Percentiles rank a stretch among this genome's conserved stretches.
phyloP scores from a whole-genome alignment of 345 rosid species.

The Heritiera littoralis region DNA sequence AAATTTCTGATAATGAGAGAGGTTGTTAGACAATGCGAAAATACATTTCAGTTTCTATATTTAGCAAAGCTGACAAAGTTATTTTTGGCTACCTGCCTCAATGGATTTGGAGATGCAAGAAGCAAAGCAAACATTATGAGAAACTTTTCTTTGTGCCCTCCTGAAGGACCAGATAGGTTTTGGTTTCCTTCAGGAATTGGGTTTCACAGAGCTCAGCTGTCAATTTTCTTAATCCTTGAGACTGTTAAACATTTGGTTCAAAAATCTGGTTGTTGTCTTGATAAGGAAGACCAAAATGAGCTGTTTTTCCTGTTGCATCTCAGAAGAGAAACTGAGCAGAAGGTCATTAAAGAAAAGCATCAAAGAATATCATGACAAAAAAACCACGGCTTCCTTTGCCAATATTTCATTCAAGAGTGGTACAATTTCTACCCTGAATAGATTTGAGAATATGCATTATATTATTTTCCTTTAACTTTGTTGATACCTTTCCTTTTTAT shows the following conservation, averaged over 20 bases:
- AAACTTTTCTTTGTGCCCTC: slow-evolving; percentile 22
- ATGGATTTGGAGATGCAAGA: slow-evolving; percentile 15
- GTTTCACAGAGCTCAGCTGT: neutral
- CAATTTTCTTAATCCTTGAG: neutral
- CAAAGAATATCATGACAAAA: slow-evolving; percentile 52
- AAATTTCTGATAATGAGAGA: neutral
- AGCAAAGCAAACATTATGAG: neutral
- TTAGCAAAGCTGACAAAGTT: slow-evolving; percentile 24
- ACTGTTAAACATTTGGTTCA: too few relatives aligned
- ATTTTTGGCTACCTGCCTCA: slow-evolving; percentile 16
- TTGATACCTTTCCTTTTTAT: neutral
- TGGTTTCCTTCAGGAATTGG: slow-evolving; percentile 43
- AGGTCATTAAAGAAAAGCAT: slow-evolving; percentile 60
- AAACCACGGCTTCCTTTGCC: slow-evolving; percentile 56
- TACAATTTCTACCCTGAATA: slow-evolving; percentile 8
- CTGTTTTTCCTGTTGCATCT: slow-evolving; percentile 63
- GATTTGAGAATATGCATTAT: neutral
- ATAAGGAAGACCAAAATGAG: slow-evolving; percentile 34
- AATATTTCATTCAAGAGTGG: slow-evolving; percentile 84
- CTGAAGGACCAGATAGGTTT: slow-evolving; percentile 43
- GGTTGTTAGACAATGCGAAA: neutral
- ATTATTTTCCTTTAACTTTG: neutral
- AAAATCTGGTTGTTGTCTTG: neutral
- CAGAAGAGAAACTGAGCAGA: slow-evolving; percentile 43
- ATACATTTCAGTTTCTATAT: neutral